These are phyloP conservation scores for Aspergillus oerlinghausenensis DNA, from an alignment of 2,329 filamentous ascomycete species.

Conservation along the genomic window DNA sequence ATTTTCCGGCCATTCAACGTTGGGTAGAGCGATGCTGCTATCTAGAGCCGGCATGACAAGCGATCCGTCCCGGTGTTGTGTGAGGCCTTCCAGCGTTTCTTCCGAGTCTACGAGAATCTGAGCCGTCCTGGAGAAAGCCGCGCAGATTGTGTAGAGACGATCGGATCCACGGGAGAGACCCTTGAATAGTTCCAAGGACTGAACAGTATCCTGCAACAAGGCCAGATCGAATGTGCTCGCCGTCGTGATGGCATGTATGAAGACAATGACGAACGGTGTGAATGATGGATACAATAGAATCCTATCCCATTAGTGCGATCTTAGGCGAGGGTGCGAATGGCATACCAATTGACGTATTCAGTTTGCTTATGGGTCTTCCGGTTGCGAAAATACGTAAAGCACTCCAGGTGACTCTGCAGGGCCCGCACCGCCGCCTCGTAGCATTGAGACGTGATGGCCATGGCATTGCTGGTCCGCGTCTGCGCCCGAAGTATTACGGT, in stretches of 20 bases:
- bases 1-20: constrained; percentile 21
- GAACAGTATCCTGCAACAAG: constrained; percentile 20
- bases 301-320: constrained; percentile 5
- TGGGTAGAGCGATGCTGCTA: constrained; percentile 19
- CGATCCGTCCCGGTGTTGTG: constrained; percentile 20
- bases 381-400: constrained; percentile 21
- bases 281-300: constrained; percentile 24
- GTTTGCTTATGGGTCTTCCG: constrained; percentile 23
- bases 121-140: constrained; percentile 21
- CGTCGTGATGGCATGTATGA: constrained; percentile 25
- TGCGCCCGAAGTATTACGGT: constrained; percentile 24
- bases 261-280: constrained; percentile 25
- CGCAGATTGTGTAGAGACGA: constrained; percentile 18
- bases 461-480: constrained; percentile 17
- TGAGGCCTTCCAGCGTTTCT: constrained; percentile 19
- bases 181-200: constrained; percentile 18
- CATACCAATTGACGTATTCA: constrained; percentile 25
- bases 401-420: constrained; percentile 23
- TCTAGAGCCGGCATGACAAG: constrained; percentile 16
- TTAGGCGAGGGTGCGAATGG: background rate
- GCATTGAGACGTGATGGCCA: constrained; percentile 23
- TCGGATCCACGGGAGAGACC: constrained; percentile 17
- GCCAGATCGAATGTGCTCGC: constrained; percentile 15
- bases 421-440: constrained; percentile 22
- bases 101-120: constrained; percentile 19